Evolutionary conservation across 257 asterid species (phyloP).

Genomic region (Solanum acaule): DNA sequence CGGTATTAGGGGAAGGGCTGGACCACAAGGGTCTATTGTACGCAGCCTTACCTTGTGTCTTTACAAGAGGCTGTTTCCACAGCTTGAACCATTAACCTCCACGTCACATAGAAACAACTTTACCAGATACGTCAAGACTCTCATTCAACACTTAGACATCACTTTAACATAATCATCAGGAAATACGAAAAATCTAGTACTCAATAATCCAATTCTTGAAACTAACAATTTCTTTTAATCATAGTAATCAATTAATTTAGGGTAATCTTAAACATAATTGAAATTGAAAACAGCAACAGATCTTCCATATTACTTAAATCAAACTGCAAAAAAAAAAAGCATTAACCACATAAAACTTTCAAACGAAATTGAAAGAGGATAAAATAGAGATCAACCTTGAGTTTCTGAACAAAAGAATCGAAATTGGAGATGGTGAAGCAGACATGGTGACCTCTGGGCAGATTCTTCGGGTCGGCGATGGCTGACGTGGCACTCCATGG

Average conservation of each 20-base stretch:
- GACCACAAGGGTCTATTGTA: background rate
- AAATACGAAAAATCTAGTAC: background rate
- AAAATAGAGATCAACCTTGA: slow-evolving; percentile 36
- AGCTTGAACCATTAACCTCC: background rate
- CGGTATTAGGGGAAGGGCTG: background rate
- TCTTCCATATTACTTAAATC: background rate
- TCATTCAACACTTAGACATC: background rate
- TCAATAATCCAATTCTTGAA: background rate
- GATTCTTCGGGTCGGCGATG: slow-evolving; percentile 44
- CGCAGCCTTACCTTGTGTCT: accelerated
- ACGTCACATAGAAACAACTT: background rate
- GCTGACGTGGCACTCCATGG: slow-evolving; percentile 53
- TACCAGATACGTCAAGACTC: too few species aligned
- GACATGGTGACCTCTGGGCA: slow-evolving; percentile 78
- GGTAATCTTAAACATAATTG: background rate
- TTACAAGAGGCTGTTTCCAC: background rate
- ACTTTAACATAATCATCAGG: background rate
- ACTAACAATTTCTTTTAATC: background rate
- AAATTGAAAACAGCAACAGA: background rate
- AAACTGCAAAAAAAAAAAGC: background rate
- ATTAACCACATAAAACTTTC: background rate
- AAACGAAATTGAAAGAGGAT: background rate
- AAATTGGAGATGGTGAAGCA: slow-evolving; percentile 64
- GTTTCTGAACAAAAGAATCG: slow-evolving; percentile 46
- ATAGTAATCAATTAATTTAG: background rate